Percentiles rank a stretch among this genome's conserved stretches.
These are phyloP conservation scores for Trichoderma asperelloides DNA, from an alignment of 495 filamentous ascomycete species.

Conservation along the genomic window DNA sequence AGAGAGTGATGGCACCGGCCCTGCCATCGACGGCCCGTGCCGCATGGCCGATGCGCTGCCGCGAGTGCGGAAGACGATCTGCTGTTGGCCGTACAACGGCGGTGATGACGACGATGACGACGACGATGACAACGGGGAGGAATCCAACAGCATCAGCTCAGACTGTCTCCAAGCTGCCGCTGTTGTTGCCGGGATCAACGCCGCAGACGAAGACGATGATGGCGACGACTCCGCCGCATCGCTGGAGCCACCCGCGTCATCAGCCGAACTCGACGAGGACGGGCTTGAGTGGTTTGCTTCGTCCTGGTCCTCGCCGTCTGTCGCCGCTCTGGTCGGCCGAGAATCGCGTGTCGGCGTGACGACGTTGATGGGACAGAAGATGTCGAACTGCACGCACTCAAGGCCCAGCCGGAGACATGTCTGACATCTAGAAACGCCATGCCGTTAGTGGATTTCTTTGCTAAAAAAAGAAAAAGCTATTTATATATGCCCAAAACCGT, in stretches of 20 bases:
- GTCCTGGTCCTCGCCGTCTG: neutral
- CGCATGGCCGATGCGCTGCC: neutral
- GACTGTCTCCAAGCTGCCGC: neutral
- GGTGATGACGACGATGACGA: neutral
- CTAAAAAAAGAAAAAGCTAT: neutral
- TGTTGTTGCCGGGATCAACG: no score
- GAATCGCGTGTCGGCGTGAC: conserved; percentile 1
- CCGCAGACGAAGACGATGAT: neutral
- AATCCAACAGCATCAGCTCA: neutral
- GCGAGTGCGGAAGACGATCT: neutral
- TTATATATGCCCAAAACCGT: no score
- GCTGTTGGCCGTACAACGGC: neutral
- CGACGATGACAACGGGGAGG: neutral
- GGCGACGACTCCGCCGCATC: neutral
- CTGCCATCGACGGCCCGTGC: neutral
- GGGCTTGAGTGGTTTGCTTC: neutral
- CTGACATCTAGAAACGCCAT: neutral
- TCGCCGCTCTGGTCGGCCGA: neutral
- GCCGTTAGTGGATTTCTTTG: neutral
- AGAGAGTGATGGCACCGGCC: neutral
- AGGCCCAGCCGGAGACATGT: neutral
- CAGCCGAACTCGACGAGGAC: neutral
- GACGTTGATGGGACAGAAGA: conserved; percentile 7
- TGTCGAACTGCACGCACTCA: conserved; percentile 4
- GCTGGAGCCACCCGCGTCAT: neutral